These are phyloP conservation scores for Penicillium oxalicum DNA, from an alignment of 2,329 filamentous ascomycete genomes.

Conservation along the genomic window DNA sequence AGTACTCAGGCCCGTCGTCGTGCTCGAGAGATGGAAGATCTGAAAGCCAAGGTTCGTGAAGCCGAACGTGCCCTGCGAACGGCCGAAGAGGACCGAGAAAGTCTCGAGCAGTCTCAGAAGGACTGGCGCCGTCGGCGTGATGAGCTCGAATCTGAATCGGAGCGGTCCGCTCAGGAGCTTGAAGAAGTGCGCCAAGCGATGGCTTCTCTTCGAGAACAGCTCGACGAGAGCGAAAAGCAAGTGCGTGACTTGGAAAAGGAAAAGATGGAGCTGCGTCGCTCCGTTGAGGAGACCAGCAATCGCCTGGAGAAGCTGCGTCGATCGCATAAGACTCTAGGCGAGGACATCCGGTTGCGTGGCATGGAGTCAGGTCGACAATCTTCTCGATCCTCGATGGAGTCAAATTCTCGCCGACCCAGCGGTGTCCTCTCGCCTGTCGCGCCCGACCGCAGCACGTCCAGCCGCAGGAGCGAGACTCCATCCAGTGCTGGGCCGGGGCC, in stretches of 20 bases:
- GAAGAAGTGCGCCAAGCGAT: constrained; percentile 71
- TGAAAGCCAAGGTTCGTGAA: constrained; percentile 71
- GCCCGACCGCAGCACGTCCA: constrained; percentile 31
- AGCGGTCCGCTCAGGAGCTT: constrained; percentile 65
- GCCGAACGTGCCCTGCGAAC: constrained; percentile 70
- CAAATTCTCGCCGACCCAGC: constrained; percentile 33
- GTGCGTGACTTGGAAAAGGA: constrained; percentile 78
- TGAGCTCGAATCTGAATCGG: constrained; percentile 66
- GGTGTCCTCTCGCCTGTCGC: constrained; percentile 45
- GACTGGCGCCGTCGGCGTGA: constrained; percentile 69
- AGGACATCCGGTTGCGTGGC: constrained; percentile 48
- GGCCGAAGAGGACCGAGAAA: constrained; percentile 68
- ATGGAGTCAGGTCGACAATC: constrained; percentile 46
- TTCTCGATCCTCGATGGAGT: constrained; percentile 55
- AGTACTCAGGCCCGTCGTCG: constrained; percentile 69
- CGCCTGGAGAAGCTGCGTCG: constrained; percentile 76
- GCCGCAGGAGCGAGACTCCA: constrained; percentile 34
- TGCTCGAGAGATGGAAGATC: constrained; percentile 78
- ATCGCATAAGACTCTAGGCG: constrained; percentile 55
- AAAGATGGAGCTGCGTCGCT: constrained; percentile 64
- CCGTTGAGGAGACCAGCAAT: constrained; percentile 70
- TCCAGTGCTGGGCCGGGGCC: constrained; percentile 23
- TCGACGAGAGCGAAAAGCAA: constrained; percentile 84
- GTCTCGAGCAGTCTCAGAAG: constrained; percentile 65
- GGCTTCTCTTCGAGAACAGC: constrained; percentile 66